A percentile compares a stretch with the other conserved stretches of the same genome.
Evolutionary conservation across 2,329 filamentous ascomycete species (phyloP).

Genomic region (Waltergamsia citrina): DNA sequence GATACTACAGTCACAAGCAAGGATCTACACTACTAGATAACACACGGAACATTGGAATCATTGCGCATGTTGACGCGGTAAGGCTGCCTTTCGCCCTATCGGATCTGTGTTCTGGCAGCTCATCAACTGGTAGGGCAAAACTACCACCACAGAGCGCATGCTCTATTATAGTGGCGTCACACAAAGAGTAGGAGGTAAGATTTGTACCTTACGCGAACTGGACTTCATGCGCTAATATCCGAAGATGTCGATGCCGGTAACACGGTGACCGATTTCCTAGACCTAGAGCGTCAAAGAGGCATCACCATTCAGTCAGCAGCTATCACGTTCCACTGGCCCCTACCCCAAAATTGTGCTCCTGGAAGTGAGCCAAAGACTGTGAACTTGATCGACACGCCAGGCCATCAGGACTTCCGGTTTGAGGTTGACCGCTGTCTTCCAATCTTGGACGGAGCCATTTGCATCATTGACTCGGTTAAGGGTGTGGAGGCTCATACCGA

Average conservation of each 20-base stretch:
- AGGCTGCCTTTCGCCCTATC: constrained; percentile 16
- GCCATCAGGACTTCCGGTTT: constrained; percentile 95
- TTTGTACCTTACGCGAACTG: not conserved
- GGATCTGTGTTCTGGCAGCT: no score
- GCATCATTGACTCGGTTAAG: constrained; percentile 84
- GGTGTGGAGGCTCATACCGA: constrained; percentile 96
- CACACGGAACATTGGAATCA: constrained; percentile 94
- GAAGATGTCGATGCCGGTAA: constrained; percentile 90
- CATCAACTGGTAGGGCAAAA: constrained; percentile 59
- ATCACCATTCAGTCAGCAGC: constrained; percentile 98
- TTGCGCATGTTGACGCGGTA: constrained; percentile 93
- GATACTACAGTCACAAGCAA: constrained; percentile 5
- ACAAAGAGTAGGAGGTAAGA: constrained; percentile 63
- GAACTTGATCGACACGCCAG: constrained; percentile 92
- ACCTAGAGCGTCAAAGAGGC: constrained; percentile 80
- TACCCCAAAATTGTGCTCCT: constrained; percentile 30
- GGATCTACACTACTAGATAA: constrained; percentile 23
- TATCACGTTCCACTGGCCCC: constrained; percentile 91
- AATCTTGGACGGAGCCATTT: constrained; percentile 84
- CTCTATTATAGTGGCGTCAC: constrained; percentile 93
- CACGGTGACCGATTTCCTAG: constrained; percentile 93
- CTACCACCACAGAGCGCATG: constrained; percentile 98
- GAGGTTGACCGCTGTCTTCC: constrained; percentile 87
- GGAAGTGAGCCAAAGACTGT: constrained; percentile 52
- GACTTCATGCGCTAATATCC: not conserved